Conservation (phyloP, 2,329 filamentous ascomycete species). For the Phaeomoniella chlamydospora region DNA sequence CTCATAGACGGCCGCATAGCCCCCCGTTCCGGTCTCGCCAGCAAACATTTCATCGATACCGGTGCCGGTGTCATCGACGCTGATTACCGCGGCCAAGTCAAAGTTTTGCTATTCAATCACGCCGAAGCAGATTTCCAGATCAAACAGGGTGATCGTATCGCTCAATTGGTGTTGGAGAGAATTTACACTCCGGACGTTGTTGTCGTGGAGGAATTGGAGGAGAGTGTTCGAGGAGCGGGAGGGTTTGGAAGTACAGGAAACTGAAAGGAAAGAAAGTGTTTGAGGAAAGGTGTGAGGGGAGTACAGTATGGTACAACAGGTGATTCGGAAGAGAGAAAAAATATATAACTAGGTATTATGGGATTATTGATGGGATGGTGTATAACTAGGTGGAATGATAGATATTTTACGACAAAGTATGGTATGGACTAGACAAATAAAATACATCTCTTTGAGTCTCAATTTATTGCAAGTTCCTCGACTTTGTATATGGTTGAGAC, state of each 20-base stretch:
- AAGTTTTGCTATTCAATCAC: conserved; percentile 91
- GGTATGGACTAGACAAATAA: no score
- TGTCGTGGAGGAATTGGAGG: conserved; percentile 78
- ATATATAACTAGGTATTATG: no score
- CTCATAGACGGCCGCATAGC: conserved; percentile 69
- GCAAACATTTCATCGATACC: conserved; percentile 92
- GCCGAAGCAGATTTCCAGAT: conserved; percentile 67
- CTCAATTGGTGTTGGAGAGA: conserved; percentile 85
- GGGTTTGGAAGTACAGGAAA: conserved; percentile 87
- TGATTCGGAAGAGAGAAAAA: no score
- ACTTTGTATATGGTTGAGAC: no score
- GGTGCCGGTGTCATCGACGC: conserved; percentile 96
- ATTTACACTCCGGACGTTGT: conserved; percentile 86
- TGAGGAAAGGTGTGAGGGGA: no score
- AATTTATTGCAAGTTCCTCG: no score
- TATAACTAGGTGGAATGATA: no score
- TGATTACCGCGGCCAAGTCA: conserved; percentile 88
- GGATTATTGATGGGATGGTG: no score
- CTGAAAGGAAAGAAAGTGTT: no score
- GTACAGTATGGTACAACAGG: no score
- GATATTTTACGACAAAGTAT: no score
- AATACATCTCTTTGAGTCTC: no score
- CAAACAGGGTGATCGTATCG: conserved; percentile 76
- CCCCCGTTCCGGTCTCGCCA: conserved; percentile 77
- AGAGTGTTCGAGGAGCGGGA: conserved; percentile 78